Conservation (phyloP, 306 rosid genomes). For the Trifolium subterraneum region DNA sequence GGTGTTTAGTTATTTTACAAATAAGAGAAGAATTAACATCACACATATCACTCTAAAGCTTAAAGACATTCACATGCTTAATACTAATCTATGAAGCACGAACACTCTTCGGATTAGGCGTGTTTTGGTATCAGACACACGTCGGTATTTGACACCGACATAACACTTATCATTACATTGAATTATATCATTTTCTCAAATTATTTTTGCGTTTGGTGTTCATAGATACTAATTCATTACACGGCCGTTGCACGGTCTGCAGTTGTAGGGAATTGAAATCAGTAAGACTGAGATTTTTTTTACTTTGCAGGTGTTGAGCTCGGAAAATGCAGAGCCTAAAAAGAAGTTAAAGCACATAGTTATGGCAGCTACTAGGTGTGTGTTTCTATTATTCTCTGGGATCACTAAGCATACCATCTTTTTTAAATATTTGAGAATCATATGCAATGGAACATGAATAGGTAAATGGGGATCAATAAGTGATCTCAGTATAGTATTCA, state of each 20-base stretch:
- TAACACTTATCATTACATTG: no score
- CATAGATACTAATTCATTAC: not conserved
- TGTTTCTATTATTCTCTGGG: not conserved
- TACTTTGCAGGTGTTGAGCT: slow-evolving; percentile 70
- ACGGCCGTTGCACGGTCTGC: not conserved
- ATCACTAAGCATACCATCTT: no score
- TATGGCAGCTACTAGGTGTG: slow-evolving; percentile 93
- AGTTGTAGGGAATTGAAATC: not conserved
- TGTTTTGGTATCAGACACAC: no score
- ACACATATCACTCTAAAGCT: not conserved
- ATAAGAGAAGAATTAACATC: not conserved
- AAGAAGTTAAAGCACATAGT: slow-evolving; percentile 79
- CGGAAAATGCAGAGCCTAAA: slow-evolving; percentile 72
- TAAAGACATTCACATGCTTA: not conserved
- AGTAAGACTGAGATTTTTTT: not conserved
- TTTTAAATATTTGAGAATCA: no score
- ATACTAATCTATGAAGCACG: no score
- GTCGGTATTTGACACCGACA: no score
- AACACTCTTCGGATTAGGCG: no score
- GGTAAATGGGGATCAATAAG: no score
- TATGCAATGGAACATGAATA: no score
- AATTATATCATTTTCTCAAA: no score
- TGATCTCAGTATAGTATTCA: no score
- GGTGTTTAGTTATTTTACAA: not conserved
- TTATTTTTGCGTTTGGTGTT: no score